Evolutionary conservation across 2,329 filamentous ascomycete species (phyloP).

Genomic region (Botrytis cinerea): DNA sequence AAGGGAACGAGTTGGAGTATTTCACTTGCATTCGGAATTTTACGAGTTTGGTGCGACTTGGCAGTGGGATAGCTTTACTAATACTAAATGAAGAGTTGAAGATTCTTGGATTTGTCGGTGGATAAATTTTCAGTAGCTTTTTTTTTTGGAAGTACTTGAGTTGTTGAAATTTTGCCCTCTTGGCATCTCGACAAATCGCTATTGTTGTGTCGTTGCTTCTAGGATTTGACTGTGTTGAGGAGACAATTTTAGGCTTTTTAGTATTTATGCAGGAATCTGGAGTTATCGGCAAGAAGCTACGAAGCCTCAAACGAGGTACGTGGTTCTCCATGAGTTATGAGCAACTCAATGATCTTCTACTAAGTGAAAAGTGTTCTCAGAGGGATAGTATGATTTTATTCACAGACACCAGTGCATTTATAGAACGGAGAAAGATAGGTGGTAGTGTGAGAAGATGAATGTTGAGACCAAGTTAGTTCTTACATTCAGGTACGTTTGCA

Average conservation of each 20-base stretch:
- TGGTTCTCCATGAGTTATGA: neutral
- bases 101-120: neutral
- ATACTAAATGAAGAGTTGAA: neutral
- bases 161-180: neutral
- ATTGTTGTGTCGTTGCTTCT: neutral
- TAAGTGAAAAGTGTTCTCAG: too few relatives aligned
- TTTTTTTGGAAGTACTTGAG: neutral
- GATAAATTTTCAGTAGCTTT: neutral
- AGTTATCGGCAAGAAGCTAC: neutral
- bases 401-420: neutral
- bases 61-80: neutral
- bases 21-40: neutral
- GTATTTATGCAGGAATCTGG: neutral
- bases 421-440: neutral
- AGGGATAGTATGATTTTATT: neutral
- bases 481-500: too few relatives aligned
- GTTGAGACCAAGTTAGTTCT: too few relatives aligned
- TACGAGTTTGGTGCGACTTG: neutral
- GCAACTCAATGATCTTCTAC: neutral
- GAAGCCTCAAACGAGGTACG: neutral
- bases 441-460: neutral
- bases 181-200: neutral
- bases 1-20: neutral
- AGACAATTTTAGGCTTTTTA: rapidly evolving
- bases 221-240: neutral